A percentile compares a stretch with the other conserved stretches of the same genome.
Evolutionary conservation across 1,284 basidiomycete genomes (phyloP).

Genomic region (Rhodotorula sp.): DNA sequence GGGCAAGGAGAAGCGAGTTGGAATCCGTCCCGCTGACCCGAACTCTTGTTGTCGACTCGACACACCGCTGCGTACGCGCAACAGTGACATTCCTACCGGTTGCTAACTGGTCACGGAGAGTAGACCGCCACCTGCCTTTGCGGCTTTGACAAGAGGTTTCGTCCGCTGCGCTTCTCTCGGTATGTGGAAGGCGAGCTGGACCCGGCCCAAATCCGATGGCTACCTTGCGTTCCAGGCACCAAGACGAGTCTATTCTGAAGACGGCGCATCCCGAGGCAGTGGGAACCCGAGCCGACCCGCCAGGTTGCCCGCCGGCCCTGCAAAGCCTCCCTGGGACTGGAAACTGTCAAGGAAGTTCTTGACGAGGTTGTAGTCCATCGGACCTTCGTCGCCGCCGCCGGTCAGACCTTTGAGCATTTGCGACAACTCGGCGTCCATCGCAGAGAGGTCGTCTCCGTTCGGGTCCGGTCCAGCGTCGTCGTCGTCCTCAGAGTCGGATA

Average conservation of each 20-base stretch:
- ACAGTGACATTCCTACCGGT: too few relatives aligned
- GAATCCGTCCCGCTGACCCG: too few relatives aligned
- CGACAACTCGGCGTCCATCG: conserved; percentile 82
- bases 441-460: conserved; percentile 57
- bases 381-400: conserved; percentile 55
- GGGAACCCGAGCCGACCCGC: conserved; percentile 65
- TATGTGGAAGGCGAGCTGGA: too few relatives aligned
- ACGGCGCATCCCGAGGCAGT: conserved; percentile 35
- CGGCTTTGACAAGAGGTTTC: too few relatives aligned
- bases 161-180: too few relatives aligned
- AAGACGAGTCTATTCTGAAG: not conserved
- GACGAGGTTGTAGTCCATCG: conserved; percentile 81
- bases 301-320: conserved; percentile 85
- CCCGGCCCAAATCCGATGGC: too few relatives aligned
- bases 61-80: too few relatives aligned
- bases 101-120: too few relatives aligned
- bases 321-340: conserved; percentile 77
- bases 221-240: too few relatives aligned
- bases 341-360: conserved; percentile 94
- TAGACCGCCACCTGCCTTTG: too few relatives aligned
- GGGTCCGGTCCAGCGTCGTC: conserved; percentile 30
- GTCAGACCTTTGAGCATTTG: conserved; percentile 61
- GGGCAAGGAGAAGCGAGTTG: too few relatives aligned
- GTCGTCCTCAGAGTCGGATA: conserved; percentile 37
- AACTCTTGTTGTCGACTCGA: too few relatives aligned